Evolutionary conservation across 2,329 filamentous ascomycete species (phyloP), one percentile per base, ranked within the genome.

Genomic region (Colletotrichum echinochloae): DNA sequence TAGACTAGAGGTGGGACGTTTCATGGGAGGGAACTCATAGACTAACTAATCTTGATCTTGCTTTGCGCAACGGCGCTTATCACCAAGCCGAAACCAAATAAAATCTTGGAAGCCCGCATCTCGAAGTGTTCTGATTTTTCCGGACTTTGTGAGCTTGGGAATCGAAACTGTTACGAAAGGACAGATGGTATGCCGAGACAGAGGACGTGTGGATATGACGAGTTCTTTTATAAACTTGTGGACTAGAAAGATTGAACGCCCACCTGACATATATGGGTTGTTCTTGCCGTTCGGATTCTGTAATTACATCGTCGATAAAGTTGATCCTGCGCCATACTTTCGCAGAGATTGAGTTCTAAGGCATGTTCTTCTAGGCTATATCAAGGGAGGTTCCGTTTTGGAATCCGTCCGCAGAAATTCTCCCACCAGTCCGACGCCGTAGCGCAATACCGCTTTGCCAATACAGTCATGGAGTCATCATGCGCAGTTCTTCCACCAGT

Each of bases 31-130:
- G 4, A 9, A 26, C 8, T 9, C 16, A 11, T 44, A 2, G 11
- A 30, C 41, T 67, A 1, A 65, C 65, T 65, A 8, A 68, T 68
- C 6, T 68, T 68, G 44, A 65, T 65, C 46, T 65, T 65, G 5
- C 20, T 41, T 28, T 65, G 60, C 1, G 65, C 65, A 23, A 16
- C 23, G n/a, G 28, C 44, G n/a, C 20, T 6, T 11, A 18, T n/a
- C 5, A 11, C 28, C 7, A 68, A 16, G 26, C 39, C 52, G 14
- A 65, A 26, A 2, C 18, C 41, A 2, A 55, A 9, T 6, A 64
- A 5, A 3, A 65, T 3, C 0, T 30, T 65, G 5, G 23, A 59
- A 8, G 51, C 28, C 1, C 18, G 44, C 65, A 66, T 66, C 0
- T 20, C 12, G n/a, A 3, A 18, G 4, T 5, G 12, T 7, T 14